These are phyloP conservation scores for Euphorbia tirucalli DNA, from an alignment of 345 rosid genomes.

Conservation along the genomic window DNA sequence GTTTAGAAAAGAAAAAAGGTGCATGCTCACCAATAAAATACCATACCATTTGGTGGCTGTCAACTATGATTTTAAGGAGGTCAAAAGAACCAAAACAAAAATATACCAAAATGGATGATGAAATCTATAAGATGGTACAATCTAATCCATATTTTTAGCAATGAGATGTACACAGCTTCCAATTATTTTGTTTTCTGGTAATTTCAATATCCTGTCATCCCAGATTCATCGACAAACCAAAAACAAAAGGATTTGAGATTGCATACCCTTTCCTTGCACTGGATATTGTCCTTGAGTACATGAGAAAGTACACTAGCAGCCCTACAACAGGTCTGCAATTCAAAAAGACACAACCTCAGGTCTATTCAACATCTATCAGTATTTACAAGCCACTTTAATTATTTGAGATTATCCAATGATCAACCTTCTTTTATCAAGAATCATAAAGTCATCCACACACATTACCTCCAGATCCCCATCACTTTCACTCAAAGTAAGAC, in stretches of 20 bases:
- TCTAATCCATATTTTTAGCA: neutral
- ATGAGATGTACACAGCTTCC: neutral
- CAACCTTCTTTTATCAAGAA: neutral
- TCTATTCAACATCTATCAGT: slow-evolving; percentile 10
- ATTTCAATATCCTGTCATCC: slow-evolving; percentile 4
- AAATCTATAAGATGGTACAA: neutral
- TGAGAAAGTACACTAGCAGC: slow-evolving; percentile 96
- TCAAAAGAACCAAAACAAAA: neutral
- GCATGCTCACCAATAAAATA: neutral
- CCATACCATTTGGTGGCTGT: neutral
- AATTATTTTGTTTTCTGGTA: neutral
- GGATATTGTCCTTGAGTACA: slow-evolving; percentile 68
- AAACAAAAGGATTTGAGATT: neutral
- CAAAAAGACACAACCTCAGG: slow-evolving; percentile 20
- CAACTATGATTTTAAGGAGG: neutral
- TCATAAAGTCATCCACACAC: neutral
- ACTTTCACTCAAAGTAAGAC: slow-evolving; percentile 80
- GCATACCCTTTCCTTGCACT: slow-evolving; percentile 87
- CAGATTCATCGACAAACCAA: neutral
- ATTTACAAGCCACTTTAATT: neutral
- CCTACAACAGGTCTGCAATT: slow-evolving; percentile 82
- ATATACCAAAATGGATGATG: neutral
- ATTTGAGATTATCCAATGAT: neutral
- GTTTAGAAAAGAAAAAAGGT: neutral
- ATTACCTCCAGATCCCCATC: slow-evolving; percentile 94